Percentiles rank a stretch among this genome's conserved stretches.
phyloP scores from a whole-genome alignment of 495 filamentous ascomycete genomes.

The Neurospora sp. region DNA sequence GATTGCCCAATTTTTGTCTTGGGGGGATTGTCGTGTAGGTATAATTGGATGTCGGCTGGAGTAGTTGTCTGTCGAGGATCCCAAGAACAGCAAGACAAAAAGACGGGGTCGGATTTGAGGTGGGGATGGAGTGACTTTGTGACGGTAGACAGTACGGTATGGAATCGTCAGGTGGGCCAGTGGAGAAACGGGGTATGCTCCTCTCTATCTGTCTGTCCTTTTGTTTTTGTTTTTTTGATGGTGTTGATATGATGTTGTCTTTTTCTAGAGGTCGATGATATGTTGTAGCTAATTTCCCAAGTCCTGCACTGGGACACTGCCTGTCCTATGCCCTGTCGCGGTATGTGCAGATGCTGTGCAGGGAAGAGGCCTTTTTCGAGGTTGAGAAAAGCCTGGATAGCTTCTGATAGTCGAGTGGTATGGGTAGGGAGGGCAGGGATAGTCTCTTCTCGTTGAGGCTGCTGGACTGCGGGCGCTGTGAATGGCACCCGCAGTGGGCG shows the following conservation, averaged over 20 bases:
- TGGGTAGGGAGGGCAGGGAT: background rate
- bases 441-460: conserved; percentile 64
- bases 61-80: background rate
- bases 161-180: background rate
- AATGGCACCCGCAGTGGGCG: conserved; percentile 63
- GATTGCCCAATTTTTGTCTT: background rate
- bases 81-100: background rate
- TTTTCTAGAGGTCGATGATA: background rate
- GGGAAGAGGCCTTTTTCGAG: background rate
- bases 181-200: background rate
- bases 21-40: background rate
- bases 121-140: background rate
- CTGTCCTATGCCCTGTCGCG: background rate
- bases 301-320: background rate
- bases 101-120: background rate
- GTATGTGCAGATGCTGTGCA: background rate
- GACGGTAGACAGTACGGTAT: background rate
- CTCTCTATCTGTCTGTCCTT: background rate
- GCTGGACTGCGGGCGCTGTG: conserved; percentile 58
- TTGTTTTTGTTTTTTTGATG: background rate
- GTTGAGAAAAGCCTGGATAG: background rate
- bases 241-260: background rate
- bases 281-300: background rate
- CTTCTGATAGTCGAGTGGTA: background rate
- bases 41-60: background rate